phyloP scores from a whole-genome alignment of 2,329 filamentous ascomycete species.

The Aspergillus alliaceus region DNA sequence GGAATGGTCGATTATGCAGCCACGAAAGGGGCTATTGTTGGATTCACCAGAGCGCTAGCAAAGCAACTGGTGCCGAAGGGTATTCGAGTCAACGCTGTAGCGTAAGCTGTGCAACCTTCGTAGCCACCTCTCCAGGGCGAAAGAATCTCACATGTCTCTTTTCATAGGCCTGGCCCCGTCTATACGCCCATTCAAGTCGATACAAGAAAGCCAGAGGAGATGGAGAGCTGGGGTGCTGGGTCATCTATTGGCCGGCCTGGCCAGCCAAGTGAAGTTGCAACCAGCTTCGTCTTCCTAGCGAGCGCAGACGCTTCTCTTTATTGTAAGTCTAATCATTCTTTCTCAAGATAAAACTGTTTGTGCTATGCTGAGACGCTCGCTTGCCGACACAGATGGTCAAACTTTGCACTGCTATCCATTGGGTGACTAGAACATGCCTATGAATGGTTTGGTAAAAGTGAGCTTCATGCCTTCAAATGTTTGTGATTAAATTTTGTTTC shows the following conservation, averaged over 20 bases:
- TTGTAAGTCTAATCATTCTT: slow-evolving; percentile 26
- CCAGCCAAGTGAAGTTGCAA: slow-evolving; percentile 40
- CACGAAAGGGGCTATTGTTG: too few relatives aligned
- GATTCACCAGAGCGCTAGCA: too few relatives aligned
- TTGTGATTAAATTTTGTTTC: neutral
- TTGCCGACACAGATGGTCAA: slow-evolving; percentile 20
- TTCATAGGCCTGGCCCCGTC: slow-evolving; percentile 35
- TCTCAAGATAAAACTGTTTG: neutral
- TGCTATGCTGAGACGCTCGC: neutral
- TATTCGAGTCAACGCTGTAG: too few relatives aligned
- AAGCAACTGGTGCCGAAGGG: too few relatives aligned
- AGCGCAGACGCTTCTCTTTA: slow-evolving; percentile 36
- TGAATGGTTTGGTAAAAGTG: neutral
- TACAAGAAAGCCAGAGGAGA: slow-evolving; percentile 33
- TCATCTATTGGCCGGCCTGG: slow-evolving; percentile 34
- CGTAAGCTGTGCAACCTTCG: too few relatives aligned
- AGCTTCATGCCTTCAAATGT: neutral
- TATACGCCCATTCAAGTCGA: slow-evolving; percentile 39
- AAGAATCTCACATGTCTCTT: too few relatives aligned
- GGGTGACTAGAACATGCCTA: too few relatives aligned
- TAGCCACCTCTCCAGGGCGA: too few relatives aligned
- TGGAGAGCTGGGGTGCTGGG: slow-evolving; percentile 34
- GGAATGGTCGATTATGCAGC: too few relatives aligned
- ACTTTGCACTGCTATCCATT: too few relatives aligned
- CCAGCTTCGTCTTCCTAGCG: slow-evolving; percentile 42